phyloP scores from a whole-genome alignment of 371 early-diverging fungal species.

The Mucor plumbeus region DNA sequence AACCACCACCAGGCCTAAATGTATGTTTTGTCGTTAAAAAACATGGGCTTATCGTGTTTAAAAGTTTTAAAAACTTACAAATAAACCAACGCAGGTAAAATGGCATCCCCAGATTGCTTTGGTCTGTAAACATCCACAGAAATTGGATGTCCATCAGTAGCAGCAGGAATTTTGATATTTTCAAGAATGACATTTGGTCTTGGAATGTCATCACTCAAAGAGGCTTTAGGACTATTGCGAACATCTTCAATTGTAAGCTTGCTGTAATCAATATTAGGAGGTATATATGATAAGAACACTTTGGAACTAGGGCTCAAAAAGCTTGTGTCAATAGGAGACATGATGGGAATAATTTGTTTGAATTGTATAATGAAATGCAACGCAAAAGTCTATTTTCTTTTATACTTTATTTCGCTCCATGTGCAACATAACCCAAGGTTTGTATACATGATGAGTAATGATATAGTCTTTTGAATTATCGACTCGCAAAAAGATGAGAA shows the following conservation, averaged over 20 bases:
- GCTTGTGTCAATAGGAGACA: constrained; percentile 3
- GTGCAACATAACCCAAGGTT: background rate
- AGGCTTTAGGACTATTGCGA: background rate
- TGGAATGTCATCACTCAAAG: constrained; percentile 5
- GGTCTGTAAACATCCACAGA: constrained; percentile 9
- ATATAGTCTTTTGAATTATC: no score
- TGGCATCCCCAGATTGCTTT: background rate
- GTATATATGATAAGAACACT: background rate
- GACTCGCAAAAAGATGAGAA: no score
- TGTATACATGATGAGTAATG: no score
- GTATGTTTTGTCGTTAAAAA: background rate
- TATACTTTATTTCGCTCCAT: background rate
- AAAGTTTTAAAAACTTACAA: background rate
- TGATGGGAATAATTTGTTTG: background rate
- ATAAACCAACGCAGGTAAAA: constrained; percentile 4
- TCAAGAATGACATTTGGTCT: constrained; percentile 6
- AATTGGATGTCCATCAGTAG: constrained; percentile 1
- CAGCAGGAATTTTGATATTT: background rate
- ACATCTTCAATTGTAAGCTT: background rate
- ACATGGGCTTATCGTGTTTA: background rate
- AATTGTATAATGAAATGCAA: background rate
- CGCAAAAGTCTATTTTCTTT: background rate
- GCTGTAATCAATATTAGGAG: constrained; percentile 5
- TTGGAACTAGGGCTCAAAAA: background rate
- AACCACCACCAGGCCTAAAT: constrained; percentile 18